Base-by-base conservation (phyloP, 202 grass and related monocot genomes). In the Miscanthus sacchariflorus region DNA sequence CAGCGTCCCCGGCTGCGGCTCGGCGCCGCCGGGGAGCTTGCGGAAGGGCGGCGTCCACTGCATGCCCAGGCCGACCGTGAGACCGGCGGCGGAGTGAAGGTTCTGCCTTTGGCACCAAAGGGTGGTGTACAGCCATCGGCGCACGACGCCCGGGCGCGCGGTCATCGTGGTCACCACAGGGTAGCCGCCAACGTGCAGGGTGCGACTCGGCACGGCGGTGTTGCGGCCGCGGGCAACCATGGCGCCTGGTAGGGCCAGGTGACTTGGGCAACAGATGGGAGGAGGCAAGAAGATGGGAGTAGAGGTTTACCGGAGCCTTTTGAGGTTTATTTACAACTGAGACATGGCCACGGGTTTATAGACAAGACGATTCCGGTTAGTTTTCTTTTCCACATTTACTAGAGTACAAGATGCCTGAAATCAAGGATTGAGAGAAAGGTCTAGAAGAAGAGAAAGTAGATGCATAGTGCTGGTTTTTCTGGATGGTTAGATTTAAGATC, bases 61-160 rank as follows among this genome's bases (percentile, higher is more conserved):
- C 2, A 80, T 48, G 10, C 83, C 81, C 54, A 89, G n/a, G 78
- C 85, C 89, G 6, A 56, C 81, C 52, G 48, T 84, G 81, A 79
- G 33, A 2, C 28, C 68, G 72, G 6, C 4, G 2, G 5, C 3
- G 30, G 46, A 19, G 75, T 5, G 2, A 65, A 87, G 67, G 2
- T 12, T 18, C 11, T 0, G 3, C 12, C 17, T 2, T 3, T 9
- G 6, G 54, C 36, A 56, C 70, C 72, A 85, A 21, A 6, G 3
- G 15, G 76, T 18, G 30, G 6, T 33, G 38, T 76, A 0, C 48
- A 88, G 4, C 81, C 86, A 91, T 1, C 46, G 63, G 15, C 68
- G 75, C 74, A 19, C 81, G 8, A 49, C 43, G 27, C 0, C 21
- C 1, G 58, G 68, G 36, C 58, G 1, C 8, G 70, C 24, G 52